These are phyloP conservation scores for Exophiala sideris DNA, from an alignment of 2,329 filamentous ascomycete species.

Conservation along the genomic window DNA sequence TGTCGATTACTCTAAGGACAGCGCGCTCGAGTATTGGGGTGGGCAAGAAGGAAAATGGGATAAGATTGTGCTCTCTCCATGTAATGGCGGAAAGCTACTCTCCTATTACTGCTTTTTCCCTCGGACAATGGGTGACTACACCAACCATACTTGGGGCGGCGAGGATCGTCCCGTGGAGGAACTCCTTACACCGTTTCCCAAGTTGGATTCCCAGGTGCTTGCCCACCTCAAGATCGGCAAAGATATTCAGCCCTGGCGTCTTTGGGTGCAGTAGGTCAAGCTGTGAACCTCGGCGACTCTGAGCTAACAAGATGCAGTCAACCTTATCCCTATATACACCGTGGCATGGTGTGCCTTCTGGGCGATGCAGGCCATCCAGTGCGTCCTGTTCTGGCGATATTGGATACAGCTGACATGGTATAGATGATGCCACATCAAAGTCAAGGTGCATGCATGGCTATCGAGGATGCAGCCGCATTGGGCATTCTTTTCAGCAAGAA, in stretches of 20 bases:
- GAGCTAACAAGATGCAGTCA: slow-evolving; percentile 32
- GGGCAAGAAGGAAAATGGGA: slow-evolving; percentile 60
- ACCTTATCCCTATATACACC: slow-evolving; percentile 58
- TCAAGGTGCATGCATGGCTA: slow-evolving; percentile 67
- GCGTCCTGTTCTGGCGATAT: slow-evolving; percentile 24
- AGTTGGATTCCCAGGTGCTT: slow-evolving; percentile 57
- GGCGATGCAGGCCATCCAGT: slow-evolving; percentile 66
- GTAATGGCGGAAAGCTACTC: slow-evolving; percentile 62
- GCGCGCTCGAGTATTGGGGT: slow-evolving; percentile 67
- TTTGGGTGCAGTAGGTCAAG: slow-evolving; percentile 31
- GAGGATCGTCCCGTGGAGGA: slow-evolving; percentile 49
- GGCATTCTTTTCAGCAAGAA: slow-evolving; percentile 55
- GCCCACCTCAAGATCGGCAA: slow-evolving; percentile 57
- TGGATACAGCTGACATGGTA: neutral
- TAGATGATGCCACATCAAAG: slow-evolving; percentile 68
- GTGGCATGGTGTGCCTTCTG: slow-evolving; percentile 54
- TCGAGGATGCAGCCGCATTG: slow-evolving; percentile 62
- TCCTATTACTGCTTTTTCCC: slow-evolving; percentile 72
- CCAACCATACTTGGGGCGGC: slow-evolving; percentile 57
- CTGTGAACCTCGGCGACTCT: neutral
- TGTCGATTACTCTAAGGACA: slow-evolving; percentile 59
- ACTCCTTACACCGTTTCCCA: slow-evolving; percentile 58
- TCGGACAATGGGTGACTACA: slow-evolving; percentile 57
- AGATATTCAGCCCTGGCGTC: slow-evolving; percentile 63
- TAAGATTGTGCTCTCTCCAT: slow-evolving; percentile 69